These are phyloP conservation scores for Paracorniculantispora psalliotae DNA, from an alignment of 2,329 filamentous ascomycete genomes.

Conservation along the genomic window DNA sequence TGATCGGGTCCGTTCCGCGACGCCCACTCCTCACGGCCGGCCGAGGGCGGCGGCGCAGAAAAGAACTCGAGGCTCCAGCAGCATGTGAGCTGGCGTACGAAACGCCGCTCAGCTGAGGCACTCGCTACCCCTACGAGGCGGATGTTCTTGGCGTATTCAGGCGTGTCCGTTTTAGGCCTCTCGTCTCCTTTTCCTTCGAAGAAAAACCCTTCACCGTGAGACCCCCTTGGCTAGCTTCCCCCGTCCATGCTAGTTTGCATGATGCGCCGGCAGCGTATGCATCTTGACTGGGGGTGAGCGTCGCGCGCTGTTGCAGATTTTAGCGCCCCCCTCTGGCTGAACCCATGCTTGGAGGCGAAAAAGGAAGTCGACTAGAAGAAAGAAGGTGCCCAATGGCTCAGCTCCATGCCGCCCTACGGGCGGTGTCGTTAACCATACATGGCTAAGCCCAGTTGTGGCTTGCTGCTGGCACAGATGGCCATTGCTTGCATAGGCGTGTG, in stretches of 20 bases:
- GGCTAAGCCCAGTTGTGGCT: constrained; percentile 12
- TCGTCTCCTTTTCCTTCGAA: not conserved
- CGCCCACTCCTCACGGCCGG: not conserved
- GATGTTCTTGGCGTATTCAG: not conserved
- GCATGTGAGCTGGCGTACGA: not conserved
- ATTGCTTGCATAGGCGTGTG: not conserved
- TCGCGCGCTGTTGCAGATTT: constrained; percentile 4
- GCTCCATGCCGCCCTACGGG: not conserved
- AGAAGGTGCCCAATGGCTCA: not conserved
- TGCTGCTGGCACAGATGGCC: not conserved
- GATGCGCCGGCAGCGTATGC: constrained; percentile 5
- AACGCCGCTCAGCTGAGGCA: constrained; percentile 10
- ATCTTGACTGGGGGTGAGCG: not conserved
- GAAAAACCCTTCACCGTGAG: not conserved
- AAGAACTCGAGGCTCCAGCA: not conserved
- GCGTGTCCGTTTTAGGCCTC: not conserved
- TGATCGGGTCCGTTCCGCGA: constrained; percentile 12
- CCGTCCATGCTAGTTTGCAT: not conserved
- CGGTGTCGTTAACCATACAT: constrained; percentile 11
- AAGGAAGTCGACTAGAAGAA: constrained; percentile 2
- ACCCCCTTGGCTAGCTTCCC: not conserved
- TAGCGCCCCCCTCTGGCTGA: not conserved
- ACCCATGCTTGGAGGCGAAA: constrained; percentile 1
- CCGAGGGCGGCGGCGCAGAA: not conserved
- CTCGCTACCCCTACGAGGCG: constrained; percentile 5